A percentile compares a stretch with the other conserved stretches of the same genome.
These are phyloP conservation scores for Bonnemaisonia californica DNA, from an alignment of 31 red algal species.

Conservation along the genomic window DNA sequence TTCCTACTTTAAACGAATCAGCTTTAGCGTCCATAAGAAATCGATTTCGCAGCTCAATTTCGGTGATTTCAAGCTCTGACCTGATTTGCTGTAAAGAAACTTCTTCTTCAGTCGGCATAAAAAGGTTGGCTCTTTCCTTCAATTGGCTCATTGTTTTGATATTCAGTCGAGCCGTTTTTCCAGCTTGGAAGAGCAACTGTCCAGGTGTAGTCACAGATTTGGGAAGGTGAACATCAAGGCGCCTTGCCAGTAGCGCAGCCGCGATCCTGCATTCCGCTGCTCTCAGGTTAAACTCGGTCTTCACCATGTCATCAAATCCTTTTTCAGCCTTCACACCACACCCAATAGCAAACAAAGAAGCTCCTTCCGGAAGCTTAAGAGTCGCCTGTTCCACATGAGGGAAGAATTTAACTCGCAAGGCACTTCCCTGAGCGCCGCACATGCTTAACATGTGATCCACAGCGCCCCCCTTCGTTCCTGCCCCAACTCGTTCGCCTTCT, in stretches of 20 bases:
- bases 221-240: constrained; percentile 44
- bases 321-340: constrained; percentile 50
- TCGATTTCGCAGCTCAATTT: constrained; percentile 61
- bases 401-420: constrained; percentile 43
- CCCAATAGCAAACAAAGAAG: constrained; percentile 30
- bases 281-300: constrained; percentile 51
- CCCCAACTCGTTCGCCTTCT: constrained; percentile 58
- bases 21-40: constrained; percentile 45
- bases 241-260: constrained; percentile 51
- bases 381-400: constrained; percentile 21
- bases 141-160: constrained; percentile 14
- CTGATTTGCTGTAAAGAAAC: constrained; percentile 17
- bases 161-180: constrained; percentile 27
- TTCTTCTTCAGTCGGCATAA: constrained; percentile 35
- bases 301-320: constrained; percentile 43
- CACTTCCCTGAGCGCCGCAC: constrained; percentile 40
- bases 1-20: constrained; percentile 41
- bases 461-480: constrained; percentile 64
- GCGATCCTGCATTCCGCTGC: constrained; percentile 67
- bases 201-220: constrained; percentile 68
- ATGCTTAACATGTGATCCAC: constrained; percentile 70
- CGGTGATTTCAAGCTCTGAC: constrained; percentile 34
- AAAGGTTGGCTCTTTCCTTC: constrained; percentile 7
- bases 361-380: constrained; percentile 30
- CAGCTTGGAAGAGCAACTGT: constrained; percentile 59